phyloP scores from a whole-genome alignment of 208 protist species.

The Trypanosoma brucei region DNA sequence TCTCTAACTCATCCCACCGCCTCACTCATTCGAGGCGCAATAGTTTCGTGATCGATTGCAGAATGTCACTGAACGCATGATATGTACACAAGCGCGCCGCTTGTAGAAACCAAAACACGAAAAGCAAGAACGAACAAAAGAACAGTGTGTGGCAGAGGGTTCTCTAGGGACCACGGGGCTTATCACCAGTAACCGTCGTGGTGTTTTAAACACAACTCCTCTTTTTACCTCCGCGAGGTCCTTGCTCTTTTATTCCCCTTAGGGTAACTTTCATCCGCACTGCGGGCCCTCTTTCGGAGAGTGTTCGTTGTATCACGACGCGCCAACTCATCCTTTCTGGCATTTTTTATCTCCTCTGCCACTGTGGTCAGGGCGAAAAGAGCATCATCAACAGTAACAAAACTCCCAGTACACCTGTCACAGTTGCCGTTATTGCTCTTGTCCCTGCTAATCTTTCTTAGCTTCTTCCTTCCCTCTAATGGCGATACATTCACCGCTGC shows the following conservation, averaged over 20 bases:
- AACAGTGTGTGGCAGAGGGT: too few species aligned
- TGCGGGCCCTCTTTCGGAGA: conserved; percentile 20
- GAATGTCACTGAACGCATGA: too few species aligned
- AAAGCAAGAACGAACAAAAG: too few species aligned
- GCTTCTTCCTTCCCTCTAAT: neutral
- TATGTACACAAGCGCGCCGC: too few species aligned
- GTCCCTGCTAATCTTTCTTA: conserved; percentile 3
- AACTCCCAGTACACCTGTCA: neutral
- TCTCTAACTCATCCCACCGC: too few species aligned
- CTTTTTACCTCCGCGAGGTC: neutral
- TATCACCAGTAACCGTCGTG: too few species aligned
- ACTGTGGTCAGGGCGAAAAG: conserved; percentile 18
- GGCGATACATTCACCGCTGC: neutral
- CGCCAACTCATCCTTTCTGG: conserved; percentile 13
- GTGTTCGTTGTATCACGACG: conserved; percentile 10
- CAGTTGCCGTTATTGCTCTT: conserved; percentile 18
- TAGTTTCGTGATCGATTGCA: too few species aligned
- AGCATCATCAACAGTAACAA: conserved; percentile 21
- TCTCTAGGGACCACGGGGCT: too few species aligned
- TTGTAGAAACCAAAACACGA: too few species aligned
- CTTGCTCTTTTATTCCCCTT: neutral
- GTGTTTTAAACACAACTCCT: too few species aligned
- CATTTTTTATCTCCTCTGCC: conserved; percentile 3
- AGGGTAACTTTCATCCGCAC: neutral
- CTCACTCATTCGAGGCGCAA: too few species aligned